Base-by-base conservation (phyloP, 2,329 filamentous ascomycete species). In the Fusarium mundagurra region DNA sequence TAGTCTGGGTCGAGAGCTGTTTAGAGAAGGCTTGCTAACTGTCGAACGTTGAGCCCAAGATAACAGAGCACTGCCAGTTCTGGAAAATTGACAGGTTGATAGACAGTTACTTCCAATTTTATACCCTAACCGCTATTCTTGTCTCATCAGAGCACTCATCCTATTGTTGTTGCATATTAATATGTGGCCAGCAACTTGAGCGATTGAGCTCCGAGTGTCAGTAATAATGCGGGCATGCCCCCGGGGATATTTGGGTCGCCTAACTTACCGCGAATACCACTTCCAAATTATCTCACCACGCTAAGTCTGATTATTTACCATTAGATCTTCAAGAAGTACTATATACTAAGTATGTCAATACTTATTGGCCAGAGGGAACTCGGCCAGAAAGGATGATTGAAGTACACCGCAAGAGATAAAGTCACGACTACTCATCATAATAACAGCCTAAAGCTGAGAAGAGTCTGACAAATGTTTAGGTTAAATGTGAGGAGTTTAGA, bases 351-450 rank as follows among this genome's bases (percentile, higher is more conserved):
- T 20, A 38, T 7, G 11, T 24, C 11, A 16, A 1, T 17, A 17
- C 6, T 17, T 8, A 17, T 43, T n/a, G 0, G 9, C 14, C 6
- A 17, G 6, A 17, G 9, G 8, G 2, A 43, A 17, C 8, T 24
- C 22, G 6, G 6, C 1, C 16, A 43, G 14, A 17, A 7, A 6
- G 5, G 31, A 16, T 16, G 9, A n/a, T n/a, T 10, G 6, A 41
- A 16, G 39, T 41, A 16, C 39, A 39, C 6, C 3, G 8, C 18
- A 38, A 53, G 13, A 16, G 39, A 41, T 16, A 16, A 41, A 41
- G 3, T n/a, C 22, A 9, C 22, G 2, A 41, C 4, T 16, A 16
- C 39, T 41, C 13, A 16, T 41, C 14, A 41, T n/a, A 10, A 16
- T 5, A n/a, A 6, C 5, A 4, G 1, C 10, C 44, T 20, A 13